A percentile compares a stretch with the other conserved stretches of the same genome.
Conservation (phyloP, 345 rosid species). For the Aethionema arabicum region DNA sequence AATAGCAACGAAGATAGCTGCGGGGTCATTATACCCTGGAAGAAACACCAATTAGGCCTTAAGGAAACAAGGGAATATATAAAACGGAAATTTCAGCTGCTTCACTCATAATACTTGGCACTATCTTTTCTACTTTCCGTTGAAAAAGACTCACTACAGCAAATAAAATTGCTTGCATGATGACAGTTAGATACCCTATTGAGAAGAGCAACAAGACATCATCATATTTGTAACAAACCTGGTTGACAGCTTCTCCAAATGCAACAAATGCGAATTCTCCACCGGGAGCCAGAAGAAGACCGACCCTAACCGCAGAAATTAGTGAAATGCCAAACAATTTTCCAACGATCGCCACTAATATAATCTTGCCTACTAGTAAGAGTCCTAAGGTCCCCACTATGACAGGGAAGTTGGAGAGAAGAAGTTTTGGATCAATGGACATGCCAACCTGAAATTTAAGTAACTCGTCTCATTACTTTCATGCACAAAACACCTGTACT, state of each 20-base stretch:
- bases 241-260: slow-evolving; percentile 97
- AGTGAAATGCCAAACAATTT: slow-evolving; percentile 78
- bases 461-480: slow-evolving; percentile 35
- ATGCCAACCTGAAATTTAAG: slow-evolving; percentile 86
- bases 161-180: too few species aligned
- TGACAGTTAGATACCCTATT: slow-evolving; percentile 11
- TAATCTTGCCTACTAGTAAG: slow-evolving; percentile 81
- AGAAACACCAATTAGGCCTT: slow-evolving; percentile 30
- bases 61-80: not conserved
- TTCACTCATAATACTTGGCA: too few species aligned
- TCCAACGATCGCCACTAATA: slow-evolving; percentile 73
- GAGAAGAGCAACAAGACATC: not conserved
- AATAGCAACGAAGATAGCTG: slow-evolving; percentile 88
- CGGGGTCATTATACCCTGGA: slow-evolving; percentile 95
- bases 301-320: slow-evolving; percentile 81
- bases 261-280: slow-evolving; percentile 99
- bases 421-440: slow-evolving; percentile 98
- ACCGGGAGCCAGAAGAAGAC: slow-evolving; percentile 98
- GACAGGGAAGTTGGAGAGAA: slow-evolving; percentile 79
- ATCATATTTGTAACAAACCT: slow-evolving; percentile 50
- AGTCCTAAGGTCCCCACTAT: slow-evolving; percentile 75
- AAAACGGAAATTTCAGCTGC: too few species aligned
- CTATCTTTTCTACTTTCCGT: too few species aligned
- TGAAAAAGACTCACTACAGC: too few species aligned
- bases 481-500: slow-evolving; percentile 10